Evolutionary conservation across 805 yeast species (phyloP).

Genomic region (Ogataea wickerhamii): DNA sequence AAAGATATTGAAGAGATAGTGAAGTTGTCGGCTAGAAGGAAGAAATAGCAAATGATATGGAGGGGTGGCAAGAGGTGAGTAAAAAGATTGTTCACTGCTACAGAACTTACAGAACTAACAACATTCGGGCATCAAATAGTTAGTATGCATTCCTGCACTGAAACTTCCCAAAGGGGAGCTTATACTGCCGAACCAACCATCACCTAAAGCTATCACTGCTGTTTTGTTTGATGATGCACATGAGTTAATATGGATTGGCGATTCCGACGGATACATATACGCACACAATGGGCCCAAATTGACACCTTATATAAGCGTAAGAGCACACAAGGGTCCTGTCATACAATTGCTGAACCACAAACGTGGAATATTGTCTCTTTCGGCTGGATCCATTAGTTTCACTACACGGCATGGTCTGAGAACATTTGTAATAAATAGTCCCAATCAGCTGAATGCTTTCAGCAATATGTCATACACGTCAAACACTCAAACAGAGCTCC

Average conservation of each 20-base stretch:
- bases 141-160: slow-evolving; percentile 30
- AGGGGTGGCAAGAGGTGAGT: slow-evolving; percentile 51
- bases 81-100: not conserved
- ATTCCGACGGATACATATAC: slow-evolving; percentile 49
- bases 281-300: slow-evolving; percentile 45
- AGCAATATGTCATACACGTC: slow-evolving; percentile 41
- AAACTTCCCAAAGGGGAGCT: slow-evolving; percentile 24
- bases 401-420: slow-evolving; percentile 57
- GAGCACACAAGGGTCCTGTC: slow-evolving; percentile 49
- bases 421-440: slow-evolving; percentile 27
- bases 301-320: slow-evolving; percentile 54
- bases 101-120: slow-evolving; percentile 2
- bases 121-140: slow-evolving; percentile 20
- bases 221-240: slow-evolving; percentile 63
- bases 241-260: slow-evolving; percentile 86
- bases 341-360: slow-evolving; percentile 51
- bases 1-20: no score
- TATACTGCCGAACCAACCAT: slow-evolving; percentile 15
- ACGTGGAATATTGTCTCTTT: slow-evolving; percentile 56
- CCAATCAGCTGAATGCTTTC: slow-evolving; percentile 31
- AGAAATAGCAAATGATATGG: no score
- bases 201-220: slow-evolving; percentile 26
- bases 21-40: no score
- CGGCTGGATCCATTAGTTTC: slow-evolving; percentile 48
- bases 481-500: slow-evolving; percentile 39